phyloP scores from a whole-genome alignment of 108 stramenopile genomes.

The Stephanodiscus minutulus region DNA sequence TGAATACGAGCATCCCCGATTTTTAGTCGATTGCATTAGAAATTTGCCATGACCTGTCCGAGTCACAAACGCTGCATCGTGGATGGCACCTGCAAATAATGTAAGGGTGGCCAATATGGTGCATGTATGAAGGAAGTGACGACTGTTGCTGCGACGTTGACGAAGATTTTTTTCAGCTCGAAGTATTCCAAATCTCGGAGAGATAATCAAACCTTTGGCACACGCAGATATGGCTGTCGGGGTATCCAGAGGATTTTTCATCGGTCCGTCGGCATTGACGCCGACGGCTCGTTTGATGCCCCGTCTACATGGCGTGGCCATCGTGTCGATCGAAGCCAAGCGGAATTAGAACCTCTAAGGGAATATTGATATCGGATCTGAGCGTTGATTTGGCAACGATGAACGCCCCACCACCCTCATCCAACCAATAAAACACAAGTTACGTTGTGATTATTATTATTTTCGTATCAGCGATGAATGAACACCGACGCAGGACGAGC shows the following conservation, averaged over 20 bases:
- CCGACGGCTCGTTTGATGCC: neutral
- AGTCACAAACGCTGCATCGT: slow-evolving; percentile 22
- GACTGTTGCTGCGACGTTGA: neutral
- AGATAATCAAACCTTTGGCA: neutral
- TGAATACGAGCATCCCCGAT: slow-evolving; percentile 3
- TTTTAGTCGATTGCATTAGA: neutral
- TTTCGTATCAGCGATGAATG: too few species aligned
- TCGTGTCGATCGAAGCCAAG: neutral
- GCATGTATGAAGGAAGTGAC: slow-evolving; percentile 5
- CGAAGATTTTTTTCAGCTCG: neutral
- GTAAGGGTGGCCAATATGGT: slow-evolving; percentile 5
- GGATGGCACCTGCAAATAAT: slow-evolving; percentile 15
- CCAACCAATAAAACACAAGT: neutral
- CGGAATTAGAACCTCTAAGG: neutral
- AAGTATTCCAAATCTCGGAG: neutral
- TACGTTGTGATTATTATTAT: too few species aligned
- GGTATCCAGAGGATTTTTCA: neutral
- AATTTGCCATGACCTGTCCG: slow-evolving; percentile 12
- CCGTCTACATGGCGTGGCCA: slow-evolving; percentile 8
- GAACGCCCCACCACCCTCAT: neutral
- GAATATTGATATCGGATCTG: too few species aligned
- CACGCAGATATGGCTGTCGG: neutral
- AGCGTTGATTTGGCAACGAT: neutral
- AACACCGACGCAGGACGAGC: neutral
- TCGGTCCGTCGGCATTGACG: neutral